Conservation (phyloP, 805 yeast genomes). For the Spathaspora boniae region DNA sequence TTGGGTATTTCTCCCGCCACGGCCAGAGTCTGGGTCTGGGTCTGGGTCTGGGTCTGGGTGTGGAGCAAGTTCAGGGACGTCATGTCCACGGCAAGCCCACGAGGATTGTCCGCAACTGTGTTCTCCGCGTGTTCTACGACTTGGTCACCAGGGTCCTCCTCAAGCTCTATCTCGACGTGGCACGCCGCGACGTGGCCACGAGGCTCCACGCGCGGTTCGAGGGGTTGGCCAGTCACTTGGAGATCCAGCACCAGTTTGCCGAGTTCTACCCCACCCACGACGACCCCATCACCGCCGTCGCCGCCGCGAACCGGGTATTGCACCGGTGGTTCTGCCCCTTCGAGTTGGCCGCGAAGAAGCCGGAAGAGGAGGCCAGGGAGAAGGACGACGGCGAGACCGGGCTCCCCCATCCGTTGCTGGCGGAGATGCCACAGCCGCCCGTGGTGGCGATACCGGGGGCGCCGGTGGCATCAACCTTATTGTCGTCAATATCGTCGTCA, state of each 20-base stretch:
- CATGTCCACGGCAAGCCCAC: not conserved
- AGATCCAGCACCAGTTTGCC: not conserved
- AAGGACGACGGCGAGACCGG: too few relatives aligned
- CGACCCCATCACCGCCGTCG: not conserved
- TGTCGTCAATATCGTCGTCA: too few relatives aligned
- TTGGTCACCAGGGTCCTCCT: conserved; percentile 16
- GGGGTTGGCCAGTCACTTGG: conserved; percentile 4
- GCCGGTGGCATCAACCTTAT: too few relatives aligned
- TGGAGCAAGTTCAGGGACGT: too few relatives aligned
- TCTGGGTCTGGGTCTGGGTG: too few relatives aligned
- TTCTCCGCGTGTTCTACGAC: conserved; percentile 8
- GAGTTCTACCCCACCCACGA: conserved; percentile 2
- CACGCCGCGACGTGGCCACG: not conserved
- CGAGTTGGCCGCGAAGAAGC: not conserved
- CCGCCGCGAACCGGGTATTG: not conserved
- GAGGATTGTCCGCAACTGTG: conserved; percentile 3
- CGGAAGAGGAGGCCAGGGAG: too few relatives aligned
- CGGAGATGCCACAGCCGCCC: too few relatives aligned
- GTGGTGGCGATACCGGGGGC: too few relatives aligned
- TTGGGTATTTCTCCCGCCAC: conserved; percentile 10
- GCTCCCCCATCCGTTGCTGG: too few relatives aligned
- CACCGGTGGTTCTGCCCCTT: conserved; percentile 8
- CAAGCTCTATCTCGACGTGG: conserved; percentile 11
- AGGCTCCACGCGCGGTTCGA: not conserved
- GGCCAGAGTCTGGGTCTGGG: too few relatives aligned